Percentiles rank a stretch among this genome's conserved stretches.
phyloP scores from a whole-genome alignment of 768 basidiomycete genomes.

The Rhodosporidiobolus sp. region DNA sequence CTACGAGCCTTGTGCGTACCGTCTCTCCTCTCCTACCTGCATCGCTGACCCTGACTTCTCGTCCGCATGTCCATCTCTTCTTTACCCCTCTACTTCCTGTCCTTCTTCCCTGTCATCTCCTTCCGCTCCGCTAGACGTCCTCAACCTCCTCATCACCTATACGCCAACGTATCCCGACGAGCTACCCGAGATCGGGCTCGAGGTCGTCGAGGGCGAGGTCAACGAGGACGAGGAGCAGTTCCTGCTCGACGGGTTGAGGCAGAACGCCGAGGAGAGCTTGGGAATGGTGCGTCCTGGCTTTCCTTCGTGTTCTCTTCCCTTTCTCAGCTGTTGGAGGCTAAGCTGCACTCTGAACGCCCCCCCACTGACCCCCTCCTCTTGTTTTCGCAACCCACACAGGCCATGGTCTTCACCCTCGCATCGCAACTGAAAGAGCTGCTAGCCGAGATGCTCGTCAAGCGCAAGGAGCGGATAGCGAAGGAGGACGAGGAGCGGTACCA shows the following conservation, averaged over 20 bases:
- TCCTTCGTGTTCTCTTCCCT: neutral
- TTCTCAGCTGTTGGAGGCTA: too few species aligned
- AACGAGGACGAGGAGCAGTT: conserved; percentile 57
- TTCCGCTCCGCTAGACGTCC: conserved; percentile 58
- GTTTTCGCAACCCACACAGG: conserved; percentile 55
- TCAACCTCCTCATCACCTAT: conserved; percentile 72
- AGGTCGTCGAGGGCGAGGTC: conserved; percentile 63
- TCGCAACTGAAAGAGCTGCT: conserved; percentile 78
- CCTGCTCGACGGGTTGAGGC: conserved; percentile 13
- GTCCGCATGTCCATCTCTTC: neutral
- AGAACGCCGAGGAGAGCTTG: conserved; percentile 74
- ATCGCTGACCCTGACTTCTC: neutral
- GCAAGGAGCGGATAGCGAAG: conserved; percentile 59
- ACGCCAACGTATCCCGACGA: conserved; percentile 77
- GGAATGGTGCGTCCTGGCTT: conserved; percentile 52
- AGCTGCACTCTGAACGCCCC: neutral
- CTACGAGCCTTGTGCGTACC: conserved; percentile 55
- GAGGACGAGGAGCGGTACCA: conserved; percentile 73
- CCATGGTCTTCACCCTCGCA: conserved; percentile 94
- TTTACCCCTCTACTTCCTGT: neutral
- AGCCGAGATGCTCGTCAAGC: conserved; percentile 60
- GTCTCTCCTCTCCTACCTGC: conserved; percentile 51
- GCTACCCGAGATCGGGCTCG: conserved; percentile 68
- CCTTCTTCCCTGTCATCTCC: neutral
- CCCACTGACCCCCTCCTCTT: too few species aligned